phyloP scores from a whole-genome alignment of 192 early-diverging fungal species.

The Coemansia sp. region DNA sequence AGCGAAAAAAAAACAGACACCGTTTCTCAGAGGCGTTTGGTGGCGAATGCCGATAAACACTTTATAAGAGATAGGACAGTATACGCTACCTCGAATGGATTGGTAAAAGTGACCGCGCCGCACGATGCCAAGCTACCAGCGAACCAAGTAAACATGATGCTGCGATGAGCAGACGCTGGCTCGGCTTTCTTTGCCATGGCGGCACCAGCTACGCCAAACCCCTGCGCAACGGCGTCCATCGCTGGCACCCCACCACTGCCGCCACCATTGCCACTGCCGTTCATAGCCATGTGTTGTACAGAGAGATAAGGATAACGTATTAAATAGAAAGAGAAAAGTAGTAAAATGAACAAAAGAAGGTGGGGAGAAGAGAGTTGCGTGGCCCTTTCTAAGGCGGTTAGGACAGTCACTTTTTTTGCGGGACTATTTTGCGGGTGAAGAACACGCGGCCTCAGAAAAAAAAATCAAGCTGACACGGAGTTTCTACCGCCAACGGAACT shows the following conservation, averaged over 20 bases:
- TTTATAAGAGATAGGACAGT: not conserved
- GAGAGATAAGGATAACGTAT: not conserved
- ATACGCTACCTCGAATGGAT: conserved; percentile 82
- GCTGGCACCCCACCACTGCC: not conserved
- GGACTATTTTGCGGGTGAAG: not conserved
- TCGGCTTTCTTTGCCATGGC: conserved; percentile 7
- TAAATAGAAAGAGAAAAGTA: not conserved
- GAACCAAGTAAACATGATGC: conserved; percentile 59
- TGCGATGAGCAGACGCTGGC: conserved; percentile 10
- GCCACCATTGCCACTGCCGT: not conserved
- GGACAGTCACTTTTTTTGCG: not conserved
- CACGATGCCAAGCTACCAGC: conserved; percentile 86
- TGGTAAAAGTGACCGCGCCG: conserved; percentile 94
- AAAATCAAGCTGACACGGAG: conserved; percentile 3
- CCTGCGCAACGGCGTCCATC: not conserved
- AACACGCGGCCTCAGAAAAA: not conserved
- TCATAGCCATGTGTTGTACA: not conserved
- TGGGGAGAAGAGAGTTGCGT: not conserved
- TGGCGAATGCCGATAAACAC: not conserved
- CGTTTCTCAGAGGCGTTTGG: not conserved
- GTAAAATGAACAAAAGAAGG: not conserved
- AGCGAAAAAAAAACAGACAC: not conserved
- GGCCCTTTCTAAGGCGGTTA: not conserved
- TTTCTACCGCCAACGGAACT: conserved; percentile 2
- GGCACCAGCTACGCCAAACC: not conserved